Evolutionary conservation across 495 filamentous ascomycete species (phyloP).

Genomic region (Hypoxylon rickii): DNA sequence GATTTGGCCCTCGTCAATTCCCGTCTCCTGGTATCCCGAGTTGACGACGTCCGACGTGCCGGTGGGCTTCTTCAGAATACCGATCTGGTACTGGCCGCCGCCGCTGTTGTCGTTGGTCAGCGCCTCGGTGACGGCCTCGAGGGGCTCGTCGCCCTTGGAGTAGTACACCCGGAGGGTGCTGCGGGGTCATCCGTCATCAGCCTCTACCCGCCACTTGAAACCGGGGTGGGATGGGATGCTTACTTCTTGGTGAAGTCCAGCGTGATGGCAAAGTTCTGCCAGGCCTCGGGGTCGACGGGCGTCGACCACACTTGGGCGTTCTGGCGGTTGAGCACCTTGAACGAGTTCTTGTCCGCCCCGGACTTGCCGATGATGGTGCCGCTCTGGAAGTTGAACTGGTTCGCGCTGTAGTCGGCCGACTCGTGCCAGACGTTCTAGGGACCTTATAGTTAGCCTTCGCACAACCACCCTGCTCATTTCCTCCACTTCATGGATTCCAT

Average conservation of each 20-base stretch:
- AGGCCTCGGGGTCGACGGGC: constrained; percentile 44
- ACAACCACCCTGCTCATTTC: too few relatives aligned
- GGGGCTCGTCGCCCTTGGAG: constrained; percentile 51
- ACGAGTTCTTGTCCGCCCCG: constrained; percentile 47
- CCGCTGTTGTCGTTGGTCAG: constrained; percentile 57
- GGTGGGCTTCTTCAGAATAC: constrained; percentile 62
- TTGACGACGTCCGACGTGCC: constrained; percentile 57
- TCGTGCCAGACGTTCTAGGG: constrained; percentile 63
- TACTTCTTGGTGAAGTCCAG: constrained; percentile 57
- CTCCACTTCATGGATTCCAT: background rate
- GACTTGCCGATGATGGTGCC: constrained; percentile 55
- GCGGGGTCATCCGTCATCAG: background rate
- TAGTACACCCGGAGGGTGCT: constrained; percentile 62
- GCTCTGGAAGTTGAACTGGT: constrained; percentile 61
- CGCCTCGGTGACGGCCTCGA: constrained; percentile 52
- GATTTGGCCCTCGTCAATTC: constrained; percentile 57
- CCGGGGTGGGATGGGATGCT: constrained; percentile 3
- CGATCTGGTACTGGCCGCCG: constrained; percentile 61
- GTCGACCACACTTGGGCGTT: constrained; percentile 55
- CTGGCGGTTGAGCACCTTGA: constrained; percentile 52
- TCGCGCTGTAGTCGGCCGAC: constrained; percentile 55
- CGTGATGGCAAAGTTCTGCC: constrained; percentile 65
- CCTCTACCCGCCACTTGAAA: background rate
- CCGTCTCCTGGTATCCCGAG: constrained; percentile 55
- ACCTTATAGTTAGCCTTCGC: too few relatives aligned